These are phyloP conservation scores for Neofusicoccum laricinum DNA, from an alignment of 2,329 filamentous ascomycete species.

Conservation along the genomic window DNA sequence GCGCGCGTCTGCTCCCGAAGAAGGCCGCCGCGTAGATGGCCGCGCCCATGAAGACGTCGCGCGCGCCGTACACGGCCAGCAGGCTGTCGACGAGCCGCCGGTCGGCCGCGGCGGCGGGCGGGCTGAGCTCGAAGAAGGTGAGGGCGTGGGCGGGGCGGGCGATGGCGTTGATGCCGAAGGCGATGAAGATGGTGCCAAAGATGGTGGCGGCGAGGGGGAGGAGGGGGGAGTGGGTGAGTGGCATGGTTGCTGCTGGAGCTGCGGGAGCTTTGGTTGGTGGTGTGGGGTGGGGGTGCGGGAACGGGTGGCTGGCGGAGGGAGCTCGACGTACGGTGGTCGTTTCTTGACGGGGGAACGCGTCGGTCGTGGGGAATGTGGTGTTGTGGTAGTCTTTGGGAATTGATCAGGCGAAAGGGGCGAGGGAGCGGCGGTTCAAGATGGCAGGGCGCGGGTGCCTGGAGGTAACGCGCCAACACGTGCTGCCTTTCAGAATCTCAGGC, in stretches of 20 bases:
- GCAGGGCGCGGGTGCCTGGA: neutral
- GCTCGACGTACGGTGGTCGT: neutral
- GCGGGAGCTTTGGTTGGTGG: neutral
- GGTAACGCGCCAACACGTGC: neutral
- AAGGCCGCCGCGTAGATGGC: constrained; percentile 38
- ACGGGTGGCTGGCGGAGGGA: neutral
- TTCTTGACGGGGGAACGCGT: too few species aligned
- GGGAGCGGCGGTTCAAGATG: neutral
- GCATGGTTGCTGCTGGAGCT: neutral
- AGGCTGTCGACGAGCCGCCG: constrained; percentile 43
- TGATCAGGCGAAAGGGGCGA: neutral
- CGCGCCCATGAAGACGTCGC: constrained; percentile 51
- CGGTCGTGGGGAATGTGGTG: neutral
- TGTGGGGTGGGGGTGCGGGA: neutral
- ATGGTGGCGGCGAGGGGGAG: constrained; percentile 12
- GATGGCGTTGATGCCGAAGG: constrained; percentile 43
- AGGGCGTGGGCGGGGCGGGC: constrained; percentile 35
- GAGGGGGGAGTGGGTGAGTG: neutral
- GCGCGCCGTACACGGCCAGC: constrained; percentile 47
- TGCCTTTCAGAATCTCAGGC: neutral
- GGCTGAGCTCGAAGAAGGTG: constrained; percentile 37
- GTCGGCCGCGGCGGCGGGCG: constrained; percentile 32
- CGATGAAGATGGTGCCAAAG: constrained; percentile 30
- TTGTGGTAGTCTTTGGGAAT: neutral
- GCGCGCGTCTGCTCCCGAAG: constrained; percentile 37